Base-by-base conservation (phyloP, 2,329 filamentous ascomycete species). In the Leptosphaerulina australis region DNA sequence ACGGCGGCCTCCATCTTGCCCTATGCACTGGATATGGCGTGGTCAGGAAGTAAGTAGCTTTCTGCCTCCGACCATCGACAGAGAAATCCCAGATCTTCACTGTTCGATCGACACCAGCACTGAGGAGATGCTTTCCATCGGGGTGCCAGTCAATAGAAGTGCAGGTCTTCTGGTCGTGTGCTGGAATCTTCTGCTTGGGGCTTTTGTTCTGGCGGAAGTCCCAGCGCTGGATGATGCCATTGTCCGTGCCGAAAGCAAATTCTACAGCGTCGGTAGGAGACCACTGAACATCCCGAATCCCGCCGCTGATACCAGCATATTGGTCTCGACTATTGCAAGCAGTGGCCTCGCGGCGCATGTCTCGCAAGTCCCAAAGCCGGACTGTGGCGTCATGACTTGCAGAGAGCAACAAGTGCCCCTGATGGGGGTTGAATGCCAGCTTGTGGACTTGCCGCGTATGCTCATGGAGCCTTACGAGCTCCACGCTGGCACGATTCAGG, bases 131-230 rank as follows among this genome's bases (percentile, higher is more conserved):
- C 62, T 81, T 85, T 5, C 84, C 84, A 59, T 87, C 83, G 1
- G 84, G 84, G 63, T 87, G 84, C 83, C 84, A 87, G 65, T 87
- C 84, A 26, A 87, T 79, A 5, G 83, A 78, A 53, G 80, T 84
- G 71, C 84, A 87, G 4, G 77, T 77, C 54, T 78, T 79, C 54
- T 69, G 64, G 57, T 83, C 79, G 64, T 87, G 84, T 33, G 83
- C 84, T 25, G 81, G 80, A 47, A 87, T 83, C 57, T 81, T 82
- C 59, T 86, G 72, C 61, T 83, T 77, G 6, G 84, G 79, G 20
- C 77, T 76, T 58, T 78, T 81, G 43, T 78, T 73, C 55, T 83
- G 80, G 48, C 83, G 80, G 52, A 80, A 80, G 66, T 87, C 84
- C 84, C 84, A 87, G 55, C 81, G 76, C 65, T 87, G 84, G 35